Conservation (phyloP, 192 early-diverging fungal species). For the Podila epigama region DNA sequence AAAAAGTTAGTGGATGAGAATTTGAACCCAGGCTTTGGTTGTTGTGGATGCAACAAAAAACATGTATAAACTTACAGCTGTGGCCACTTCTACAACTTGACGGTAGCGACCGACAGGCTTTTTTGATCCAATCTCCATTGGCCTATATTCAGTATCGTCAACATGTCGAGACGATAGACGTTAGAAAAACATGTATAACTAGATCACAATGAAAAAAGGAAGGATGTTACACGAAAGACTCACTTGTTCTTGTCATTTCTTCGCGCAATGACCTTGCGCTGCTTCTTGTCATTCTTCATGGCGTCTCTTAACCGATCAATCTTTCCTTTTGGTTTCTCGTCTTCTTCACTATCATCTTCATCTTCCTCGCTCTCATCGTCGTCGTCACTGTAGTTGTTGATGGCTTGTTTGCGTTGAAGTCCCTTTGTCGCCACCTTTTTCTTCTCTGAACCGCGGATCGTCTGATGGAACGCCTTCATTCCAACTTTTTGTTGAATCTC, state of each 20-base stretch:
- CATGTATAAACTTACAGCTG: slow-evolving; percentile 49
- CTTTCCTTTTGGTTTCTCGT: slow-evolving; percentile 33
- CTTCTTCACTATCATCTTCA: slow-evolving; percentile 33
- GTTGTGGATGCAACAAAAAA: not conserved
- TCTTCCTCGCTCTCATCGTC: slow-evolving; percentile 40
- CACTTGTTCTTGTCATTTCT: slow-evolving; percentile 56
- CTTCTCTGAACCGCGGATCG: slow-evolving; percentile 47
- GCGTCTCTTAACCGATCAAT: slow-evolving; percentile 43
- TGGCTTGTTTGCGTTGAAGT: slow-evolving; percentile 34
- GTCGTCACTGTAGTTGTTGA: slow-evolving; percentile 26
- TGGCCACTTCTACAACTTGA: slow-evolving; percentile 68
- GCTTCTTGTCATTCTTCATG: slow-evolving; percentile 50
- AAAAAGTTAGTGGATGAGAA: too few relatives aligned
- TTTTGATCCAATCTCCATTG: slow-evolving; percentile 82
- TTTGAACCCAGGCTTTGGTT: too few relatives aligned
- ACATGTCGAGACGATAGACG: not conserved
- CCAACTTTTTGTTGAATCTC: slow-evolving; percentile 80
- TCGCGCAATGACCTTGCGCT: slow-evolving; percentile 46
- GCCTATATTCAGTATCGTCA: slow-evolving; percentile 53
- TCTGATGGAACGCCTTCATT: slow-evolving; percentile 66
- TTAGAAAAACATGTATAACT: not conserved
- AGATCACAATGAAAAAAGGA: not conserved
- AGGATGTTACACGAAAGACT: not conserved
- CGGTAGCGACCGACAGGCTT: slow-evolving; percentile 75
- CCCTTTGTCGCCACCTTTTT: slow-evolving; percentile 28